phyloP scores from a whole-genome alignment of 441 rosid species.

The Euphorbia corollata region DNA sequence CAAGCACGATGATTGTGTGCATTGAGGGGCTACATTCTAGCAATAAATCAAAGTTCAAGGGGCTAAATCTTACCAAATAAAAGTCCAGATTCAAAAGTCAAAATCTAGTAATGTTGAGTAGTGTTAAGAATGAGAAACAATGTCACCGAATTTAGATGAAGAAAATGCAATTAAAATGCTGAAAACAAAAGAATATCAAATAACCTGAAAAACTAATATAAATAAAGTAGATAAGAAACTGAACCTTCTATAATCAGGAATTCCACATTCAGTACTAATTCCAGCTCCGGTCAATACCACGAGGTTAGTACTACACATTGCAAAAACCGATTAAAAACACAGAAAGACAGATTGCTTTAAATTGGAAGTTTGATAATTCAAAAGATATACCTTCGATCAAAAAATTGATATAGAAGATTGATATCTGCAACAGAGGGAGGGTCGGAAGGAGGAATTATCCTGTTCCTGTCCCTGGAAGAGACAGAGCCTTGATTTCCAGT shows the following conservation, averaged over 20 bases:
- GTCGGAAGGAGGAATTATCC: conserved; percentile 58
- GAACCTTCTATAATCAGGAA: conserved; percentile 95
- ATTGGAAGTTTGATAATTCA: background rate
- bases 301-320: conserved; percentile 50
- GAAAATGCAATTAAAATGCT: background rate
- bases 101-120: background rate
- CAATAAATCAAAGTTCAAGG: background rate
- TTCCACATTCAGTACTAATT: conserved; percentile 85
- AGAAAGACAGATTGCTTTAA: background rate
- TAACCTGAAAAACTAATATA: background rate
- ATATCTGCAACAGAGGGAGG: conserved; percentile 61
- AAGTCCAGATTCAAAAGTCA: background rate
- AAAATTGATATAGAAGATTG: conserved; percentile 45
- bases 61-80: background rate
- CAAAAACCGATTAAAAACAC: background rate
- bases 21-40: background rate
- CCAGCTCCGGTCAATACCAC: conserved; percentile 86
- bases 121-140: background rate
- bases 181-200: background rate
- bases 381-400: conserved; percentile 51
- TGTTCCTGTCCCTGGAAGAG: conserved; percentile 45
- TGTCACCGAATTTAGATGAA: background rate
- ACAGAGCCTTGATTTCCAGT: conserved; percentile 19
- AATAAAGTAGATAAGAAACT: conserved; percentile 1
- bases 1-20: background rate